Evolutionary conservation across 495 filamentous ascomycete species (phyloP).

Genomic region (Beverwykella pulmonaria): DNA sequence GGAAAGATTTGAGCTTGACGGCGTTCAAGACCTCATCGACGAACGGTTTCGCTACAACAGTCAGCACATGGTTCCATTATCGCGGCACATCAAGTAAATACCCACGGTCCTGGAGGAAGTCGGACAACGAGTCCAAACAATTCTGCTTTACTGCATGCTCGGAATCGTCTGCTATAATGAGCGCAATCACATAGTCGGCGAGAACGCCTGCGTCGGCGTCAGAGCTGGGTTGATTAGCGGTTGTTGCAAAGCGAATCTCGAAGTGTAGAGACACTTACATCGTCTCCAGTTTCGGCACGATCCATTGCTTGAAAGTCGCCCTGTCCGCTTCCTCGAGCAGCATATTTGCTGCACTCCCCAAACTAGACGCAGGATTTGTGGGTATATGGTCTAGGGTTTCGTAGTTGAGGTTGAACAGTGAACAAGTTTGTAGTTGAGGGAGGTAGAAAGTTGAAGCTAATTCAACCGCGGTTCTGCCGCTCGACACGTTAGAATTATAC

Average conservation of each 20-base stretch:
- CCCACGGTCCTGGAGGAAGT: conserved; percentile 83
- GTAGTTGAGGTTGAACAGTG: not conserved
- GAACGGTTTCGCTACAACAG: conserved; percentile 56
- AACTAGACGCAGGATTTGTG: not conserved
- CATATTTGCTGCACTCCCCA: conserved; percentile 54
- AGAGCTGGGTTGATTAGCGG: conserved; percentile 59
- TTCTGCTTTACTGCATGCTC: conserved; percentile 71
- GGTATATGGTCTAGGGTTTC: not conserved
- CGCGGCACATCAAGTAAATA: conserved; percentile 8
- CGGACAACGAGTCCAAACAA: conserved; percentile 77
- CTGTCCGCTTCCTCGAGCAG: conserved; percentile 77
- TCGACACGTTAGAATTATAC: not conserved
- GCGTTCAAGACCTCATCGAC: conserved; percentile 84
- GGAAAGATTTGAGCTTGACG: conserved; percentile 64
- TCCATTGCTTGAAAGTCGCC: conserved; percentile 78
- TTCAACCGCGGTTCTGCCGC: not conserved
- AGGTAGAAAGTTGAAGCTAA: not conserved
- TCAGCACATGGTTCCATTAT: conserved; percentile 54
- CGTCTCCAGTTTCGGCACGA: conserved; percentile 85
- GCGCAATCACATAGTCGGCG: conserved; percentile 92
- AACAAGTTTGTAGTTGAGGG: not conserved
- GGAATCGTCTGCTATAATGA: conserved; percentile 77
- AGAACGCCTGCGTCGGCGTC: conserved; percentile 95
- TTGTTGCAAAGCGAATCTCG: not conserved
- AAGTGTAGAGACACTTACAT: conserved; percentile 64